Percentiles rank a stretch among this genome's conserved stretches.
Conservation (phyloP, 2,329 filamentous ascomycete species). For the Aspergillus fumigatus region DNA sequence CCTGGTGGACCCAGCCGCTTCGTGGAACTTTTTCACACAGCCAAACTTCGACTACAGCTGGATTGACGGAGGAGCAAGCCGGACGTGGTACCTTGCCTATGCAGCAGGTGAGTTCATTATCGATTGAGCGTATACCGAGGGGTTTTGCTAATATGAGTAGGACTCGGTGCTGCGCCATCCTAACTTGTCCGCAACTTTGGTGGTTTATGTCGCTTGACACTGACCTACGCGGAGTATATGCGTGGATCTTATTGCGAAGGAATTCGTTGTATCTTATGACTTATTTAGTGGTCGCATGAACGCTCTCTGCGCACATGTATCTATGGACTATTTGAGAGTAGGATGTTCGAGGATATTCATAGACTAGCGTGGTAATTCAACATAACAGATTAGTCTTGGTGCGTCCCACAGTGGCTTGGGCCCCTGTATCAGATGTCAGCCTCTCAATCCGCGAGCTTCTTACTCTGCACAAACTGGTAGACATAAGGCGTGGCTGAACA, state of each 20-base stretch:
- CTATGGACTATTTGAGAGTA: background rate
- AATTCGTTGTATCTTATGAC: background rate
- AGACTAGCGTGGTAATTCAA: background rate
- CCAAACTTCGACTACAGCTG: conserved; percentile 61
- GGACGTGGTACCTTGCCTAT: conserved; percentile 81
- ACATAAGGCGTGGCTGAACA: background rate
- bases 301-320: background rate
- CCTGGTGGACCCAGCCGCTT: conserved; percentile 63
- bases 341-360: background rate
- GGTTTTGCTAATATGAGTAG: background rate
- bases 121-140: background rate
- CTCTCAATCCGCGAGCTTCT: background rate
- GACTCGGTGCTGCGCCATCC: background rate
- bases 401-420: no score
- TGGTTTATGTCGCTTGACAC: background rate
- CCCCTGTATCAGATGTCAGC: background rate
- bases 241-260: background rate
- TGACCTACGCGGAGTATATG: background rate
- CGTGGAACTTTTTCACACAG: conserved; percentile 71
- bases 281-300: background rate
- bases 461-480: background rate
- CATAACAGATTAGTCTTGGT: background rate
- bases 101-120: conserved; percentile 56
- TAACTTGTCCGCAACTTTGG: background rate
- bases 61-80: conserved; percentile 70